Conservation (phyloP, 2,329 filamentous ascomycete genomes). For the Alternaria gaisen region DNA sequence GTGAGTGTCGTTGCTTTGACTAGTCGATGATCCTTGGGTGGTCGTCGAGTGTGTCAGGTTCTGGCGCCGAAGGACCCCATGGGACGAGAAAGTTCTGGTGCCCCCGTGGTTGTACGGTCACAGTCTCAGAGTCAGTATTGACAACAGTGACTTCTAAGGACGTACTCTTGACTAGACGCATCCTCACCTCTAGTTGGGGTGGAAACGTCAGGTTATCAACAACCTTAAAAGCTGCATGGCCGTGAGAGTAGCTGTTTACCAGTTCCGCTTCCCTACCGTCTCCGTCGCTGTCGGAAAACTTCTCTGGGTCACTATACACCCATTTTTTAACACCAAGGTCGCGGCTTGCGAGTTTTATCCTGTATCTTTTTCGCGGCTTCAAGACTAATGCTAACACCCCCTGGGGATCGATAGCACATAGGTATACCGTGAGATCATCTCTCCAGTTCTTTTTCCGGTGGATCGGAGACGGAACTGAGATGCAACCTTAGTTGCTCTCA, state of each 20-base stretch:
- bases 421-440: not conserved
- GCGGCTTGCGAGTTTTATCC: not conserved
- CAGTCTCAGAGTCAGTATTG: not conserved
- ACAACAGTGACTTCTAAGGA: not conserved
- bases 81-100: not conserved
- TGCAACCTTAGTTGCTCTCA: not conserved
- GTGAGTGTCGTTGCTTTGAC: not conserved
- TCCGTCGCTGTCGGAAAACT: not conserved
- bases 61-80: not conserved
- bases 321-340: slow-evolving; percentile 4
- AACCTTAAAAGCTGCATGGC: not conserved
- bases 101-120: not conserved
- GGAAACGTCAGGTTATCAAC: not conserved
- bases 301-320: not conserved
- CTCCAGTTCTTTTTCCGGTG: not conserved
- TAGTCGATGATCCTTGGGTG: not conserved
- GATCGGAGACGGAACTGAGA: slow-evolving; percentile 4
- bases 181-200: not conserved
- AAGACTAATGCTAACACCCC: not conserved
- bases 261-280: not conserved
- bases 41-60: not conserved
- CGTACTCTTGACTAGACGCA: not conserved
- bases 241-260: slow-evolving; percentile 6
- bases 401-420: not conserved
- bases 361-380: slow-evolving; percentile 1